Evolutionary conservation across 306 rosid species (phyloP).

Genomic region (Malus fusca): DNA sequence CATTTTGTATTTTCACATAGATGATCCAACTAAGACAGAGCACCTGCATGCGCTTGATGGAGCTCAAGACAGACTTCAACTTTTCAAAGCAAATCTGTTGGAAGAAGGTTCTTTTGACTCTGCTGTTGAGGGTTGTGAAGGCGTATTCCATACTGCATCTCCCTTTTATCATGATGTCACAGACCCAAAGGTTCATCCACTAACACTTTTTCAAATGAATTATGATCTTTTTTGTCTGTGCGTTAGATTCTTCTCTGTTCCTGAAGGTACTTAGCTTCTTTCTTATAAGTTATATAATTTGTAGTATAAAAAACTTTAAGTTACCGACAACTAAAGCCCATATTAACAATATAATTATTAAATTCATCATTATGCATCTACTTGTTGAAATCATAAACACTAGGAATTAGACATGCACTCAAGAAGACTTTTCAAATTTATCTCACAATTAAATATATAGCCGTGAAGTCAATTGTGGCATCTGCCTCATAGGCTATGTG

Average conservation of each 20-base stretch:
- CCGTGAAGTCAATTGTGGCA: too few species aligned
- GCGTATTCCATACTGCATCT: constrained; percentile 40
- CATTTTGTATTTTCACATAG: background rate
- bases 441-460: too few species aligned
- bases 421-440: background rate
- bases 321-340: background rate
- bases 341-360: background rate
- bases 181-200: constrained; percentile 29
- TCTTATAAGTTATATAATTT: background rate
- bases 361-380: background rate
- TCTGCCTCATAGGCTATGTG: background rate
- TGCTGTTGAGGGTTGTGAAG: constrained; percentile 30
- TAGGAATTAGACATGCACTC: background rate
- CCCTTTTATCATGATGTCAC: constrained; percentile 25
- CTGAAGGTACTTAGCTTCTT: background rate
- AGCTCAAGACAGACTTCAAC: constrained; percentile 37
- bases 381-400: background rate
- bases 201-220: background rate
- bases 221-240: background rate
- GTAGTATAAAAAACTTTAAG: background rate
- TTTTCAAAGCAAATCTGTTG: constrained; percentile 30
- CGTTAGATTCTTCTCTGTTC: background rate
- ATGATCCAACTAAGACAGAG: constrained; percentile 24
- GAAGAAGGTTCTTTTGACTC: constrained; percentile 38
- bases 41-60: constrained; percentile 34